A percentile compares a stretch with the other conserved stretches of the same genome.
Conservation (phyloP, 352 stramenopile genomes). For the Phytophthora ohioensis region DNA sequence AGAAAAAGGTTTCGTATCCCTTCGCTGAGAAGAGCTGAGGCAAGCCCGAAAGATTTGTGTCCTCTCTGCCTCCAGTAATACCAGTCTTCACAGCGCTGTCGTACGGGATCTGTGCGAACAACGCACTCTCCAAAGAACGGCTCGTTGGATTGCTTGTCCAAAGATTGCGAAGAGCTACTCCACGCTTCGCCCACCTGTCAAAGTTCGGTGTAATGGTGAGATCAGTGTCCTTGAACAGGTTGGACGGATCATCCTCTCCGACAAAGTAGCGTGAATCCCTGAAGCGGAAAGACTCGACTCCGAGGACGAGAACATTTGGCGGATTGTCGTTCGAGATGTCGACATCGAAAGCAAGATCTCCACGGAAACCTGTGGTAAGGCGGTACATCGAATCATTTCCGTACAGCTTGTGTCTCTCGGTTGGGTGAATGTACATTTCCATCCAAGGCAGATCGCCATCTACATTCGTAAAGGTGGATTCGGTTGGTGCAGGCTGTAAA, state of each 20-base stretch:
- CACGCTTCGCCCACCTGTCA: constrained; percentile 59
- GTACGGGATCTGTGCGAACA: constrained; percentile 62
- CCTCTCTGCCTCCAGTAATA: constrained; percentile 36
- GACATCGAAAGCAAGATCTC: constrained; percentile 34
- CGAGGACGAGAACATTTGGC: constrained; percentile 62
- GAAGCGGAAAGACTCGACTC: constrained; percentile 65
- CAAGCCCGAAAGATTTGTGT: constrained; percentile 47
- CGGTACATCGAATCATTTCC: constrained; percentile 36
- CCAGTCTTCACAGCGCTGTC: constrained; percentile 46
- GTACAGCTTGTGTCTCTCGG: constrained; percentile 29
- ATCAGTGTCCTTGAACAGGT: constrained; percentile 40
- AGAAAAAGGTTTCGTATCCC: constrained; percentile 62
- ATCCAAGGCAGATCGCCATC: constrained; percentile 18
- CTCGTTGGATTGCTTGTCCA: constrained; percentile 69
- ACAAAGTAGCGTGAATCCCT: constrained; percentile 63
- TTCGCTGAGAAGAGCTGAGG: constrained; percentile 61
- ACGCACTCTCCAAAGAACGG: constrained; percentile 60
- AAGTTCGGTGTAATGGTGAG: constrained; percentile 60
- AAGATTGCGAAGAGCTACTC: constrained; percentile 64
- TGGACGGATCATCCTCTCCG: constrained; percentile 42
- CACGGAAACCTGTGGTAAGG: constrained; percentile 28
- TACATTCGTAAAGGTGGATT: constrained; percentile 12
- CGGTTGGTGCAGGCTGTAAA: constrained; percentile 12
- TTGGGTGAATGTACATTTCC: constrained; percentile 31
- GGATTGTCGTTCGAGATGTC: constrained; percentile 26